Base-by-base conservation (phyloP, 2,329 filamentous ascomycete genomes). In the Aspergillaceae sp. region DNA sequence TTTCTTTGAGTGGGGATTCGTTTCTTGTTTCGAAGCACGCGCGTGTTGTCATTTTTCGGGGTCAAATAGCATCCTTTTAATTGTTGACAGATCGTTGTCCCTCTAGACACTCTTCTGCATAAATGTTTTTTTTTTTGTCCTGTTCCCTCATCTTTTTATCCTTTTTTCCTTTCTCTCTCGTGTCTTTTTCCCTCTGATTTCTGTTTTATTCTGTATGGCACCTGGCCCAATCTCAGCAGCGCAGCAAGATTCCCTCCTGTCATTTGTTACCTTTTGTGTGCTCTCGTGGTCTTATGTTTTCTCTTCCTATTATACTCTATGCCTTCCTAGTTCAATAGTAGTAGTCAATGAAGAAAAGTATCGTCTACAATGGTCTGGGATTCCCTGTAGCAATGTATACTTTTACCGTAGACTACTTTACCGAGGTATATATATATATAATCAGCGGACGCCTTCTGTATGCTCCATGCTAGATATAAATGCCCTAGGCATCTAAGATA, bases 211-310 rank as follows among this genome's bases (percentile, higher is more conserved):
- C 36, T 38, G 36, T 38, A 56, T 57, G 54, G 54, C 56, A 55
- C 51, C 57, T 56, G 56, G 58, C 56, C 59, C 55, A 62, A 60
- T 63, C 56, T 62, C 55, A 62, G 57, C 62, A 65, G 59, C 62
- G 61, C 62, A 63, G 61, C 62, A 65, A 66, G 60, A 66, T 64
- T 66, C 63, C 63, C 19, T 19, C 19, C 63, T 65, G 56, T 57
- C 49, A 44, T 60, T 56, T 57, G 52, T 51, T 56, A 48, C 55
- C 57, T 60, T 56, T 52, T 57, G 52, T 55, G 52, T 57, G 43
- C 51, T 56, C 49, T 54, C 49, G 48, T 58, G 51, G 52, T 50
- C 19, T 45, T 51, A 53, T 56, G 53, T 58, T 47, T 45, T 32
- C 30, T 19, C 19, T 5, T 28, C 27, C 50, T 54, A 54, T 51